Evolutionary conservation across 371 early-diverging fungal species (phyloP), one percentile per base, ranked within the genome.

Genomic region (Mucor plumbeus): DNA sequence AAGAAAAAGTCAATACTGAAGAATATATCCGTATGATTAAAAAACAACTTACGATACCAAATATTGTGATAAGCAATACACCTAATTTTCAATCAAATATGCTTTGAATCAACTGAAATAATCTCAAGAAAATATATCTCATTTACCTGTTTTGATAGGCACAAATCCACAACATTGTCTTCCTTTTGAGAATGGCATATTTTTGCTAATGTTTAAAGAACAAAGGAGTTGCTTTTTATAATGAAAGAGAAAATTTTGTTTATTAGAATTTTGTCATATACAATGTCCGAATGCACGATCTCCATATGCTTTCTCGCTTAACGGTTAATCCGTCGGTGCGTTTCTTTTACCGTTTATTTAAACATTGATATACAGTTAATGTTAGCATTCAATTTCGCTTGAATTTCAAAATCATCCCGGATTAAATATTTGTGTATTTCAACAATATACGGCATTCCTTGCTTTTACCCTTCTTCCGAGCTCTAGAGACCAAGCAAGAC

Each of bases 41-140:
- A 39, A 7, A 10, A 36, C 19, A 8, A 65, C 74, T 81, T 73
- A 81, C 81, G 44, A 81, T 76, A 17, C 81, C 81, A 68, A 81
- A 71, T 65, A 78, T 76, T 56, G 75, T 78, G 48, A 81, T 78
- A 39, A 78, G 70, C 17, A 66, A 47, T 26, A 76, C 81, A 39
- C 78, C 81, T 81, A 64, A 40, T 33, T 40, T 43, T 10, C 33
- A 17, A n/a, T 56, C 36, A 36, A 33, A n/a, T 36, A 5, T 13
- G 8, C 6, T 36, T 40, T 31, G 14, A 26, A 33, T 15, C 9
- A 39, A 60, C 5, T 53, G 13, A 53, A 5, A 13, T 31, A 53
- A 21, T 53, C 3, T 11, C 4, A 14, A 13, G 0, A 31, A 13
- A 13, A 11, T 8, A 53, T 15, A n/a, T 61, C 47, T 9, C 1